phyloP scores from a whole-genome alignment of 352 stramenopile genomes.

The Thraustochytrium sp. region DNA sequence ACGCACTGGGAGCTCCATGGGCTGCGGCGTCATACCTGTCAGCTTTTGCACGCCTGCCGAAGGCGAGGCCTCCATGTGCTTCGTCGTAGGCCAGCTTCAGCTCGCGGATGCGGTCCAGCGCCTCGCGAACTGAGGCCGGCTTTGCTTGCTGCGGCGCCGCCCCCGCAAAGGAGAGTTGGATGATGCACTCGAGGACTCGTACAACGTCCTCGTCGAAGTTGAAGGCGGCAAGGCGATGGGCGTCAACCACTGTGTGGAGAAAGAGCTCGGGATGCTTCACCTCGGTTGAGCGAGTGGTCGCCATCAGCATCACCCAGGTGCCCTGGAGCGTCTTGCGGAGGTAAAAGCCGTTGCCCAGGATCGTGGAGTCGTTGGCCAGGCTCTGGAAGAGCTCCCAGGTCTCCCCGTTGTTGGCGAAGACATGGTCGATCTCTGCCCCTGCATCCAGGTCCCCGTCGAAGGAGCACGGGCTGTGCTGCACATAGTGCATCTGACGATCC shows the following conservation, averaged over 20 bases:
- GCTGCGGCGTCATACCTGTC: no score
- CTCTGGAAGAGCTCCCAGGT: slow-evolving; percentile 32
- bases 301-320: slow-evolving; percentile 39
- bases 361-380: slow-evolving; percentile 17
- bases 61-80: not conserved
- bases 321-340: slow-evolving; percentile 36
- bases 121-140: not conserved
- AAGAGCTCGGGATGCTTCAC: slow-evolving; percentile 1
- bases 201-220: slow-evolving; percentile 29
- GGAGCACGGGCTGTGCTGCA: slow-evolving; percentile 18
- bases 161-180: not conserved
- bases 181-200: not conserved
- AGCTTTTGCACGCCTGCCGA: not conserved
- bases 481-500: not conserved
- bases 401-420: slow-evolving; percentile 36
- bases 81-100: not conserved
- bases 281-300: slow-evolving; percentile 1
- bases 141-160: not conserved
- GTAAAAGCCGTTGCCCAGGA: slow-evolving; percentile 25
- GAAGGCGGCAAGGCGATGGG: slow-evolving; percentile 24
- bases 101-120: not conserved
- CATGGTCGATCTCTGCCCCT: slow-evolving; percentile 1
- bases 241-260: slow-evolving; percentile 6
- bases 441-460: slow-evolving; percentile 34
- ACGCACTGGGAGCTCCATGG: no score